A percentile compares a stretch with the other conserved stretches of the same genome.
phyloP scores from a whole-genome alignment of 1,284 basidiomycete genomes.

The Ganoderma lingzhi region DNA sequence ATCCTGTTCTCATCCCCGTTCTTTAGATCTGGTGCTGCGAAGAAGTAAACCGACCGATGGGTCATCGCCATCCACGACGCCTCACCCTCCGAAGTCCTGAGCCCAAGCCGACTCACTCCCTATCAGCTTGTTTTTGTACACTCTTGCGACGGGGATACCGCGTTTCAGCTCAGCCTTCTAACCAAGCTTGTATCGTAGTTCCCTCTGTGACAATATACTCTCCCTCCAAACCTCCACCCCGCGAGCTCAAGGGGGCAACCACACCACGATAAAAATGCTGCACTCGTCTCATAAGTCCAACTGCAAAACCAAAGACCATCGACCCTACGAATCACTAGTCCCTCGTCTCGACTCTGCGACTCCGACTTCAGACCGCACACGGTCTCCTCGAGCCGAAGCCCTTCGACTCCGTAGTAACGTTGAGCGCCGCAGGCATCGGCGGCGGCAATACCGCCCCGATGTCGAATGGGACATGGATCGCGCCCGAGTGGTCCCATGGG shows the following conservation, averaged over 20 bases:
- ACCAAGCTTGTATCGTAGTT: conserved; percentile 20
- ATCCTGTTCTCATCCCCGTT: conserved; percentile 12
- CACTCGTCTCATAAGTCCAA: conserved; percentile 17
- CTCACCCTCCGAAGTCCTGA: background rate
- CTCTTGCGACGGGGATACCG: background rate
- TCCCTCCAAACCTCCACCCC: background rate
- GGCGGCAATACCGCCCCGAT: conserved; percentile 37
- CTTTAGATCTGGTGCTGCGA: conserved; percentile 49
- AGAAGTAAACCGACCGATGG: conserved; percentile 25
- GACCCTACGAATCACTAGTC: background rate
- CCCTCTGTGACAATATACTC: conserved; percentile 17
- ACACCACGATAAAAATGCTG: background rate
- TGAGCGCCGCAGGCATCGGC: conserved; percentile 38
- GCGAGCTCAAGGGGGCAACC: no score
- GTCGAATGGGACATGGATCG: conserved; percentile 40
- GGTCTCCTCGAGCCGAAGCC: conserved; percentile 2
- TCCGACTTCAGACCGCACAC: background rate
- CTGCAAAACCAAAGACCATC: conserved; percentile 3
- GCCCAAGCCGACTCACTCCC: background rate
- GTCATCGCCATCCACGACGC: no score
- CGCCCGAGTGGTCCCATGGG: conserved; percentile 43
- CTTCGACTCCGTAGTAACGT: conserved; percentile 23
- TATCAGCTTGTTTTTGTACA: background rate
- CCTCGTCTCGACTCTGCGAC: background rate
- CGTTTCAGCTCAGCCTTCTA: background rate